Evolutionary conservation across 1,284 basidiomycete genomes (phyloP).

Genomic region (Papiliotrema fonsecae): DNA sequence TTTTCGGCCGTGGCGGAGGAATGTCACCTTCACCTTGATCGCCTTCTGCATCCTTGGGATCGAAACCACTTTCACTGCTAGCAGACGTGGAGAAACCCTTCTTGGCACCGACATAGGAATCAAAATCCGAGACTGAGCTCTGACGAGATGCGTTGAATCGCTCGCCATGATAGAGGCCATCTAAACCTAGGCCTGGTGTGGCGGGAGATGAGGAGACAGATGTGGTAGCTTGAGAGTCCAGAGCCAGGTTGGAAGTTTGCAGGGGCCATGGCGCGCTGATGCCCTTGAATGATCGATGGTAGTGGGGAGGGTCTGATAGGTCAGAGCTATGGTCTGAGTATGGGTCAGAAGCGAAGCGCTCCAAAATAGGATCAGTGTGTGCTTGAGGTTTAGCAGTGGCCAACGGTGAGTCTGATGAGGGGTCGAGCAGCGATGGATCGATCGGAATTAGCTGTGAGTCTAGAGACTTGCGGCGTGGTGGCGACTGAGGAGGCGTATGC

Average conservation of each 20-base stretch:
- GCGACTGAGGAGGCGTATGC: neutral
- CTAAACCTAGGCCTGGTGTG: conserved; percentile 7
- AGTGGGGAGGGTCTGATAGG: neutral
- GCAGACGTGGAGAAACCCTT: conserved; percentile 1
- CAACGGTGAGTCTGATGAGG: neutral
- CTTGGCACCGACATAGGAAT: conserved; percentile 6
- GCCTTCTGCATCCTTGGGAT: neutral
- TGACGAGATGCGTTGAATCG: conserved; percentile 4
- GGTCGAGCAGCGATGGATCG: neutral
- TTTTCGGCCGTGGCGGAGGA: conserved; percentile 28
- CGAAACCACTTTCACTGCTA: neutral
- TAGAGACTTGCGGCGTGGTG: neutral
- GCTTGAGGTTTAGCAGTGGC: neutral
- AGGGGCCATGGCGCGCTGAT: neutral
- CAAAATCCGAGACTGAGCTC: conserved; percentile 5
- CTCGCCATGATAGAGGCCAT: conserved; percentile 5
- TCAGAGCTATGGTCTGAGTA: neutral
- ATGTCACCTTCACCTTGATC: conserved; percentile 4
- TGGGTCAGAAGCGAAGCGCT: neutral
- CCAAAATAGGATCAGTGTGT: neutral
- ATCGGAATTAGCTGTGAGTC: neutral
- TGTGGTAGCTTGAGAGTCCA: neutral
- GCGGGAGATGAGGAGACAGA: conserved; percentile 4
- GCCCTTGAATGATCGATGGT: neutral
- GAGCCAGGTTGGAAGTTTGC: neutral